Percentiles rank a stretch among this genome's conserved stretches.
These are phyloP conservation scores for Grosmannia penicillata DNA, from an alignment of 2,329 filamentous ascomycete species.

Conservation along the genomic window DNA sequence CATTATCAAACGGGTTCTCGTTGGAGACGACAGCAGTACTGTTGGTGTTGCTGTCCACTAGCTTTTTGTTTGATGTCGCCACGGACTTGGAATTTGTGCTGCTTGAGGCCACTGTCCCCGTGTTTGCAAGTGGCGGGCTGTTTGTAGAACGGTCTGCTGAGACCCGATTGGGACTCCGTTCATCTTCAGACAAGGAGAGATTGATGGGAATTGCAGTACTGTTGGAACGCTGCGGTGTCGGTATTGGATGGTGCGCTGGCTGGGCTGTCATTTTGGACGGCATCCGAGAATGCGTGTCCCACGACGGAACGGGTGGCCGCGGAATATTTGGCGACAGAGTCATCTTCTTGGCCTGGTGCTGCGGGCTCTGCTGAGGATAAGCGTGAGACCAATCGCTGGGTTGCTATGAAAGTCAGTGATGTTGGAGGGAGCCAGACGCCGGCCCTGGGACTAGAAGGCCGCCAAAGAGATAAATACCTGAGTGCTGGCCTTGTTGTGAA, in stretches of 20 bases:
- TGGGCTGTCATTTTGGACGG: constrained; percentile 8
- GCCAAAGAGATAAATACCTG: constrained; percentile 8
- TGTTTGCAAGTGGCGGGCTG: constrained; percentile 33
- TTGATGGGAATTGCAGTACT: constrained; percentile 25
- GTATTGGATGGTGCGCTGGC: constrained; percentile 1
- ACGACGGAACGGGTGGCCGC: constrained; percentile 39
- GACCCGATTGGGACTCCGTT: constrained; percentile 37
- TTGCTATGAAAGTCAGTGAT: too few relatives aligned
- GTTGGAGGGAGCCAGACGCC: too few relatives aligned
- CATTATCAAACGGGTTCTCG: constrained; percentile 53
- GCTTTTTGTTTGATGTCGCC: neutral
- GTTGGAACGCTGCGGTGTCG: constrained; percentile 8
- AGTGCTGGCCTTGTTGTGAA: constrained; percentile 16
- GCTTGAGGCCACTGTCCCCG: constrained; percentile 4
- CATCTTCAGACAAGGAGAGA: constrained; percentile 45
- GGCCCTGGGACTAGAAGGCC: too few relatives aligned
- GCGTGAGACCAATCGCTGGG: constrained; percentile 31
- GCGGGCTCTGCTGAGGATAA: constrained; percentile 24
- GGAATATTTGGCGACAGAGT: constrained; percentile 35
- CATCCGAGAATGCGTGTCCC: constrained; percentile 22
- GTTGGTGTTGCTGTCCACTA: too few relatives aligned
- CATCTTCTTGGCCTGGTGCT: constrained; percentile 35
- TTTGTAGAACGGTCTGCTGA: constrained; percentile 23
- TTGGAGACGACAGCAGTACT: too few relatives aligned
- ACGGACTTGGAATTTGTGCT: neutral